A percentile compares a stretch with the other conserved stretches of the same genome.
Conservation (phyloP, 305 asterid genomes). For the Fraxinus greggii region DNA sequence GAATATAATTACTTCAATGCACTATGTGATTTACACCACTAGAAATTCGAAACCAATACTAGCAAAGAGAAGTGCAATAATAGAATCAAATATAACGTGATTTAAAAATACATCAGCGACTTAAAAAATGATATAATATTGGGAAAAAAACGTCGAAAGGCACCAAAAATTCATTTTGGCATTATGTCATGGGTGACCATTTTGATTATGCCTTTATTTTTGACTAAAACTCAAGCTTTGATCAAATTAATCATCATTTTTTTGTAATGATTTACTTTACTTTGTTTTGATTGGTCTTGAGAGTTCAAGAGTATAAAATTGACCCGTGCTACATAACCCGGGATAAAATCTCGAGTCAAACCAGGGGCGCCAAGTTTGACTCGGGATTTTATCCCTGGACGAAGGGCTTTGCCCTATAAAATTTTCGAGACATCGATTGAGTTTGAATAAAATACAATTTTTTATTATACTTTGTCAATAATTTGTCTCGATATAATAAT, state of each 20-base stretch:
- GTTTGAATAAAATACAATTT: background rate
- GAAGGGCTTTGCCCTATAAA: too few species aligned
- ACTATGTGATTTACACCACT: background rate
- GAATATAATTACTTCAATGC: background rate
- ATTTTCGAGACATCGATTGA: background rate
- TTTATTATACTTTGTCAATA: background rate
- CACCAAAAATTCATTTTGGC: background rate
- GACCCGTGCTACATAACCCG: too few species aligned
- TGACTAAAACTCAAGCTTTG: background rate
- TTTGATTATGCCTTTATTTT: background rate
- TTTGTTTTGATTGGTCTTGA: background rate
- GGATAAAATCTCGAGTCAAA: too few species aligned
- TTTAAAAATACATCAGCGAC: too few species aligned
- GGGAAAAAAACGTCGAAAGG: background rate
- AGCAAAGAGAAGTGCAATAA: background rate
- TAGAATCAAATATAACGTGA: background rate
- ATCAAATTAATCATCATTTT: background rate
- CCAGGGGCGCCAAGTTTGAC: too few species aligned
- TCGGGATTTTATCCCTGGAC: too few species aligned
- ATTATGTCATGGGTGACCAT: background rate
- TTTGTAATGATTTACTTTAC: background rate
- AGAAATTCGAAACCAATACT: background rate
- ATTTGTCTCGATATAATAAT: background rate
- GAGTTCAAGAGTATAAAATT: too few species aligned
- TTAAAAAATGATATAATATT: background rate